Conservation (phyloP, 179 eudicot genomes). For the Corrigiola litoralis region DNA sequence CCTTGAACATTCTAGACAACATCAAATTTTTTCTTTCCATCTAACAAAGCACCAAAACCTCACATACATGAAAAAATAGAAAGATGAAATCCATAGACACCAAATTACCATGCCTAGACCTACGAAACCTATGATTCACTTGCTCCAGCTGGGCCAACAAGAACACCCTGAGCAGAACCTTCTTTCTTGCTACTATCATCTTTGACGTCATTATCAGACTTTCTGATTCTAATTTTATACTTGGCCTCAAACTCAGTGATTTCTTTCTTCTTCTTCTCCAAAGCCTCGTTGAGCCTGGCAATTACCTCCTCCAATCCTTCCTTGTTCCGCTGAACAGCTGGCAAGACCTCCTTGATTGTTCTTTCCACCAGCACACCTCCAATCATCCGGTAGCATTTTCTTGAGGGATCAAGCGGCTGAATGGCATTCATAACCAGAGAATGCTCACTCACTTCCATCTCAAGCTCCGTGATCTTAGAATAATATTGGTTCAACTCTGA, state of each 20-base stretch:
- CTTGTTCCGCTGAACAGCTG: slow-evolving; percentile 84
- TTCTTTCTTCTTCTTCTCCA: slow-evolving; percentile 81
- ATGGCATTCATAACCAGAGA: slow-evolving; percentile 79
- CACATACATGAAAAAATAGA: no score
- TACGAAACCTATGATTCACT: slow-evolving; percentile 23
- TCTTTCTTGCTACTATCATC: slow-evolving; percentile 70
- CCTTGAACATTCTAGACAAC: no score
- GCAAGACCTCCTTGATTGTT: slow-evolving; percentile 81
- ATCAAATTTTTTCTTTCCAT: no score
- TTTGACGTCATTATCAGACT: slow-evolving; percentile 52
- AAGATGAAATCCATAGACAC: no score
- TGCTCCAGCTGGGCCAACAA: slow-evolving; percentile 77
- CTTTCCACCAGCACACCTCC: slow-evolving; percentile 94
- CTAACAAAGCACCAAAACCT: no score
- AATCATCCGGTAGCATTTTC: slow-evolving; percentile 85
- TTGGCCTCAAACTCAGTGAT: slow-evolving; percentile 66
- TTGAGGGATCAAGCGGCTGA: slow-evolving; percentile 73
- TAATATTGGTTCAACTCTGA: slow-evolving; percentile 70
- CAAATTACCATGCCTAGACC: background rate
- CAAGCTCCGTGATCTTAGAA: slow-evolving; percentile 90
- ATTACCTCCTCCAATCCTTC: slow-evolving; percentile 88
- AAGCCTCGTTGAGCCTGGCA: slow-evolving; percentile 65
- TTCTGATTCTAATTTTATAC: slow-evolving; percentile 69
- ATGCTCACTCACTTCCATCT: slow-evolving; percentile 95
- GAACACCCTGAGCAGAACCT: slow-evolving; percentile 91